Conservation (phyloP, 164 flowering plant species). For the Magnolia changhungtana region DNA sequence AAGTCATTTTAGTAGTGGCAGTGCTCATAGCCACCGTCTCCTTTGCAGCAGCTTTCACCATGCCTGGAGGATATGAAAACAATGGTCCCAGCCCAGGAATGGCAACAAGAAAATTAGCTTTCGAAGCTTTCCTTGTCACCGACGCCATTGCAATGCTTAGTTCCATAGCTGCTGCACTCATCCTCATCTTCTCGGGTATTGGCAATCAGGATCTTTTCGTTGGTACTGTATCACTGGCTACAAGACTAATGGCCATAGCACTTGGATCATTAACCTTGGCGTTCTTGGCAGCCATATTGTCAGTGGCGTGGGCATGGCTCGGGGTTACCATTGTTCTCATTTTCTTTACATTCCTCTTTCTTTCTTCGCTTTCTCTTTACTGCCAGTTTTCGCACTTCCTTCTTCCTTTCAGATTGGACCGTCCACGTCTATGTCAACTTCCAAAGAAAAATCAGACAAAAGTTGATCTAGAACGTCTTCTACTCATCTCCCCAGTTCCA, state of each 20-base stretch:
- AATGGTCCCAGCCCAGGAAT: background rate
- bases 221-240: background rate
- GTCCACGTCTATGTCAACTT: no score
- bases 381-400: background rate
- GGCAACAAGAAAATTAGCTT: constrained; percentile 14
- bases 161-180: constrained; percentile 8
- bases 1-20: constrained; percentile 18
- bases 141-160: constrained; percentile 12
- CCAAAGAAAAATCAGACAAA: no score
- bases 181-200: constrained; percentile 9
- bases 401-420: no score
- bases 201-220: constrained; percentile 8
- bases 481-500: no score
- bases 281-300: background rate
- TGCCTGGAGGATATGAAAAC: constrained; percentile 25
- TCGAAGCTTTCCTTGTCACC: constrained; percentile 19
- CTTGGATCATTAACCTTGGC: background rate
- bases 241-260: background rate
- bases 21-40: constrained; percentile 29
- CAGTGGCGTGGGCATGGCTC: background rate
- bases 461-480: no score
- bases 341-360: background rate
- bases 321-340: background rate
- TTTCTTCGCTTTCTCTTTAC: background rate
- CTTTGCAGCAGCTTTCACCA: constrained; percentile 22